Percentiles rank a stretch among this genome's conserved stretches.
These are phyloP conservation scores for Yamadazyma blattariae DNA, from an alignment of 1,139 yeast species.

Conservation along the genomic window DNA sequence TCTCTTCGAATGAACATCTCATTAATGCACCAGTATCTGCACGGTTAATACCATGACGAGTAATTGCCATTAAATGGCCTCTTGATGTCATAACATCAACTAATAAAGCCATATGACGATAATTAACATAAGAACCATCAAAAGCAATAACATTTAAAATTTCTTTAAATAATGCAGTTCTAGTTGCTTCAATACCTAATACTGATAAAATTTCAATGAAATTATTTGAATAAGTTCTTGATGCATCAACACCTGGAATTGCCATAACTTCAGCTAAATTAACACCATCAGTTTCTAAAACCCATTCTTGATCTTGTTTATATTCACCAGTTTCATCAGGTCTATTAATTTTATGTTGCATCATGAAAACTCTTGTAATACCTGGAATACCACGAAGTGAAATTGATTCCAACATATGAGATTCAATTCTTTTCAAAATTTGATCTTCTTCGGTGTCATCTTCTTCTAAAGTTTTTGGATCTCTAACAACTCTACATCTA, in stretches of 20 bases:
- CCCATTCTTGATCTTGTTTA: constrained; percentile 93
- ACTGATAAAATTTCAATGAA: constrained; percentile 95
- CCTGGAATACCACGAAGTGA: constrained; percentile 96
- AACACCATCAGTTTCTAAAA: constrained; percentile 97
- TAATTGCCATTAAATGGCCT: constrained; percentile 97
- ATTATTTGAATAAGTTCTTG: constrained; percentile 90
- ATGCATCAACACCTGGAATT: constrained; percentile 90
- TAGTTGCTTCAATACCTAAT: constrained; percentile 97
- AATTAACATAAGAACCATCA: constrained; percentile 98
- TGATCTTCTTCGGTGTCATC: constrained; percentile 98
- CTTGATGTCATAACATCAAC: constrained; percentile 99
- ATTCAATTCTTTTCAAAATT: constrained; percentile 90
- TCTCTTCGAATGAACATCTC: constrained; percentile 99
- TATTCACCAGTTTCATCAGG: constrained; percentile 86
- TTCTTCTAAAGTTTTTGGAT: constrained; percentile 89
- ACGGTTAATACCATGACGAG: constrained; percentile 99
- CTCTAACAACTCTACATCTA: constrained; percentile 98
- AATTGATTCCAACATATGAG: constrained; percentile 93
- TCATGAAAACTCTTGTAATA: constrained; percentile 87
- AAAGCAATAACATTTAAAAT: constrained; percentile 96
- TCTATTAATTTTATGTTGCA: constrained; percentile 81
- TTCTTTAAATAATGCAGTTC: constrained; percentile 90
- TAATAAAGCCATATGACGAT: constrained; percentile 95
- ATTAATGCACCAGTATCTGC: constrained; percentile 98
- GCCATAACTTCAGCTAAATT: constrained; percentile 94